Percentiles rank a stretch among this genome's conserved stretches.
phyloP scores from a whole-genome alignment of 306 rosid genomes.

The Oxytropis ochrocephala region DNA sequence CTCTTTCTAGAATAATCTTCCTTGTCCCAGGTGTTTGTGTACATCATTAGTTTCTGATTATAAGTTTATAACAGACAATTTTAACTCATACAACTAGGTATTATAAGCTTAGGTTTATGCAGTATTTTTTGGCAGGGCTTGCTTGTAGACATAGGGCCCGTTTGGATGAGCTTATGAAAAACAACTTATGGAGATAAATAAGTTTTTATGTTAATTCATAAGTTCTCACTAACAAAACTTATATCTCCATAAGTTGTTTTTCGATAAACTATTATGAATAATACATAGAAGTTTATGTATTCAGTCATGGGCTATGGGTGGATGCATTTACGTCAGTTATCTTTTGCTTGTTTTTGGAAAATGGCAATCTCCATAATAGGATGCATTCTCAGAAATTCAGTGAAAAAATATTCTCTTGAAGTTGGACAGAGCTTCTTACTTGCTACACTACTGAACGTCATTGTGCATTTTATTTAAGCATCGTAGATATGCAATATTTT shows the following conservation, averaged over 20 bases:
- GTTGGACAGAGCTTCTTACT: background rate
- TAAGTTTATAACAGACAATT: background rate
- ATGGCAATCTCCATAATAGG: background rate
- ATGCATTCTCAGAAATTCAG: background rate
- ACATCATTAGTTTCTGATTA: slow-evolving; percentile 10
- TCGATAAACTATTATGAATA: too few relatives aligned
- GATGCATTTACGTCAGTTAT: background rate
- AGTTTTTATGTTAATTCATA: too few relatives aligned
- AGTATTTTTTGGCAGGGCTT: background rate
- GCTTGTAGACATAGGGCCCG: background rate
- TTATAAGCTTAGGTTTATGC: background rate
- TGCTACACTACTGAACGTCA: background rate
- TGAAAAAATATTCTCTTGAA: background rate
- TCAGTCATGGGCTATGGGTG: background rate
- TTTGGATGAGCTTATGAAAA: background rate
- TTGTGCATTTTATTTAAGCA: background rate
- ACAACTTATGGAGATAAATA: too few relatives aligned
- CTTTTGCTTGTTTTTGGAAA: background rate
- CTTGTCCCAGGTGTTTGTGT: background rate
- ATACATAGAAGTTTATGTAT: too few relatives aligned
- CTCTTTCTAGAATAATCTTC: background rate
- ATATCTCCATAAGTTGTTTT: too few relatives aligned
- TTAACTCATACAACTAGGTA: background rate
- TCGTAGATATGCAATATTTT: background rate
- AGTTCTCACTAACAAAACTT: too few relatives aligned